A percentile compares a stretch with the other conserved stretches of the same genome.
These are phyloP conservation scores for Ascoidea tarda DNA, from an alignment of 805 yeast species.

Conservation along the genomic window DNA sequence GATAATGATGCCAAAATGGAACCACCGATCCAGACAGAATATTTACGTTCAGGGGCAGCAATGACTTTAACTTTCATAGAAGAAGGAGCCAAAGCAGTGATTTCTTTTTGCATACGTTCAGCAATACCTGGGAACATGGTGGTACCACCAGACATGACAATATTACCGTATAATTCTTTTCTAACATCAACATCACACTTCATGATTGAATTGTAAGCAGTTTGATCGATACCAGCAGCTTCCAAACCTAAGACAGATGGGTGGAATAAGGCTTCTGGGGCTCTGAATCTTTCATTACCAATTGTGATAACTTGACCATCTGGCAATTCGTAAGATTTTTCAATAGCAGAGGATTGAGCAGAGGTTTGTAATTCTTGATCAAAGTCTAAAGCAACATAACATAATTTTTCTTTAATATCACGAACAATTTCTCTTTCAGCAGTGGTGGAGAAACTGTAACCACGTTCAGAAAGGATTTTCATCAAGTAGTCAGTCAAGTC, in stretches of 20 bases:
- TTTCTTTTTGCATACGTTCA: conserved; percentile 99
- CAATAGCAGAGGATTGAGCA: conserved; percentile 94
- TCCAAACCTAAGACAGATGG: conserved; percentile 56
- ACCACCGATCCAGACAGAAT: conserved; percentile 99
- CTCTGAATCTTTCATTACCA: conserved; percentile 99
- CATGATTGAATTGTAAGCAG: conserved; percentile 87
- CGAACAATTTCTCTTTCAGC: conserved; percentile 75
- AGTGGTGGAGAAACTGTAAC: conserved; percentile 96
- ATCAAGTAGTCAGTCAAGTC: conserved; percentile 97
- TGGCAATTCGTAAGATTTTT: conserved; percentile 98
- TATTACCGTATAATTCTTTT: conserved; percentile 97
- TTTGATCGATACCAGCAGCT: conserved; percentile 99
- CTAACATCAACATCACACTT: conserved; percentile 99
- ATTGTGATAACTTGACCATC: conserved; percentile 99
- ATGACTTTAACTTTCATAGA: conserved; percentile 99
- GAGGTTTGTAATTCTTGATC: conserved; percentile 99
- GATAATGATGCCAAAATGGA: conserved; percentile 96
- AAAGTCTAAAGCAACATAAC: conserved; percentile 97
- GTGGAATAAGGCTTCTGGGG: conserved; percentile 99
- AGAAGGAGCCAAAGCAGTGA: conserved; percentile 98
- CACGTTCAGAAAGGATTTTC: conserved; percentile 98
- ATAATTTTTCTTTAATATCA: conserved; percentile 96
- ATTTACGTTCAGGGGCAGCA: conserved; percentile 99
- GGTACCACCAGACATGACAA: conserved; percentile 99
- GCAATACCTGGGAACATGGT: conserved; percentile 99